Base-by-base conservation (phyloP, 169 alveolate species). In the Plasmodium cynomolgi region DNA sequence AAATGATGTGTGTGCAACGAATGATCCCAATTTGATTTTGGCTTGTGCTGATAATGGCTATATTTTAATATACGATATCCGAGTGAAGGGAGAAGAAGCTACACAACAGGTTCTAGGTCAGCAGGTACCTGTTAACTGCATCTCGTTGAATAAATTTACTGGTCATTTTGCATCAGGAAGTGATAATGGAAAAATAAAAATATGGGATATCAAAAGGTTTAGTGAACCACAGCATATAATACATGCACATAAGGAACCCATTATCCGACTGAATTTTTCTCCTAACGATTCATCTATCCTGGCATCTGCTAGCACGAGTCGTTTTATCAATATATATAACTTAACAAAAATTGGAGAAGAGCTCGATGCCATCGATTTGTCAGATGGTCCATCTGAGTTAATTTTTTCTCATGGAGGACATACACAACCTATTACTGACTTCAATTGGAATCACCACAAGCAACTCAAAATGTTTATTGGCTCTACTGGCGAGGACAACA, bases 11-110 rank as follows among this genome's bases (percentile, higher is more conserved):
- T 85, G 85, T 47, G 39, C 93, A 7, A 73, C 84, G 15, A 85
- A 85, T 47, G 93, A 85, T 74, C 93, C 93, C 5, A 85, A 85
- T 17, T 54, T 85, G 34, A 85, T 85, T 0, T 33, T 85, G 39
- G 84, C 93, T 2, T 85, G 93, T 85, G 93, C 93, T 41, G 93
- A 85, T 74, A 54, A 85, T 85, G 93, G 93, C 0, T 85, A 85
- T 33, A 85, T 85, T 26, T 85, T 85, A 74, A 31, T 85, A 4
- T 85, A 74, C 39, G 93, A 85, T n/a, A 44, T 85, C 0, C 39
- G 93, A 50, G 23, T 74, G 6, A 85, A 85, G 37, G n/a, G 85
- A 44, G 80, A 23, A 20, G 93, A 85, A 85, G 84, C 93, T 3
- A 80, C 83, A 11, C 84, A 74, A 50, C 93, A 85, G 80, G 84